phyloP scores from a whole-genome alignment of 805 yeast species.

The Saccharomycopsis javanensis region DNA sequence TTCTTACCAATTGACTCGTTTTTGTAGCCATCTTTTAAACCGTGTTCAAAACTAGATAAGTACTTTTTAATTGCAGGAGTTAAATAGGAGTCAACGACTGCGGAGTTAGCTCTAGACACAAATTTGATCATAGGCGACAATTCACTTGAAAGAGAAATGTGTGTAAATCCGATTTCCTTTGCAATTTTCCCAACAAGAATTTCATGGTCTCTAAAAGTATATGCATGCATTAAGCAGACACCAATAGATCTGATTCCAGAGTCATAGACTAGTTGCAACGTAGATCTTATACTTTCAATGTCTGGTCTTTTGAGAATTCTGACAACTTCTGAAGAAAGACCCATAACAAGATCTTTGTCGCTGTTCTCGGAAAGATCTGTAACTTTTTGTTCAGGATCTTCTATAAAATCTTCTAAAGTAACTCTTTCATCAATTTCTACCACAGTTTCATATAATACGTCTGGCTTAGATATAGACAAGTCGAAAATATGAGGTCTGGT shows the following conservation, averaged over 20 bases:
- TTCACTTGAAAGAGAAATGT: slow-evolving; percentile 58
- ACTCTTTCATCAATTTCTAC: slow-evolving; percentile 86
- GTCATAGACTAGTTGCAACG: slow-evolving; percentile 37
- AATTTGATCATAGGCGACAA: slow-evolving; percentile 73
- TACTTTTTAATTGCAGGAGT: slow-evolving; percentile 71
- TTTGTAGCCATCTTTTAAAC: slow-evolving; percentile 44
- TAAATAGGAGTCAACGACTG: slow-evolving; percentile 73
- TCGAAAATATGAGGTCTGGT: slow-evolving; percentile 87
- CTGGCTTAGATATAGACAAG: slow-evolving; percentile 61
- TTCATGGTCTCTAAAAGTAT: slow-evolving; percentile 67
- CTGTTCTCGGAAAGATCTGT: slow-evolving; percentile 22
- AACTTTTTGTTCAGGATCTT: slow-evolving; percentile 44
- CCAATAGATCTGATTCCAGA: slow-evolving; percentile 63
- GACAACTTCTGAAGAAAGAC: slow-evolving; percentile 61
- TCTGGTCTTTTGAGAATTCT: slow-evolving; percentile 47
- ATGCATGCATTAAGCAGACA: slow-evolving; percentile 62
- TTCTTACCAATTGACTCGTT: slow-evolving; percentile 25
- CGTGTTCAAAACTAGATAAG: slow-evolving; percentile 48
- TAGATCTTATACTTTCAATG: slow-evolving; percentile 30
- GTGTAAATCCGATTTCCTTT: slow-evolving; percentile 50
- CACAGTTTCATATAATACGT: slow-evolving; percentile 62
- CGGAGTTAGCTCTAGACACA: slow-evolving; percentile 66
- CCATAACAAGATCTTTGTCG: slow-evolving; percentile 33
- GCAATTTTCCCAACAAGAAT: slow-evolving; percentile 50
- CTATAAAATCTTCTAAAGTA: slow-evolving; percentile 70